These are phyloP conservation scores for Termitomyces eurrhizus DNA, from an alignment of 768 basidiomycete genomes.

Conservation along the genomic window DNA sequence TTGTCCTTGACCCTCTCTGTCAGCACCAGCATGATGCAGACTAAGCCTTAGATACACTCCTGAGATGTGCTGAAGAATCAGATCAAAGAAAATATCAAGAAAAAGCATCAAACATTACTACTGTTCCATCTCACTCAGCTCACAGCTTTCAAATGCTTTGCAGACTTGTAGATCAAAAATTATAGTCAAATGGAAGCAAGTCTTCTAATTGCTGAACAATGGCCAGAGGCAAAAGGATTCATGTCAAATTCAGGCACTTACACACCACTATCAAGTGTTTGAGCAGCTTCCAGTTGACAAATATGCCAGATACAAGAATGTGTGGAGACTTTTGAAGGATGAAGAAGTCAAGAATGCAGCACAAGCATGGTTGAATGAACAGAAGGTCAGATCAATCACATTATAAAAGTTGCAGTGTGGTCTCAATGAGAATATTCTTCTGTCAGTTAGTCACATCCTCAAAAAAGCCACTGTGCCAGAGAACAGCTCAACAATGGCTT, in stretches of 20 bases:
- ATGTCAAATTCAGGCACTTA: no score
- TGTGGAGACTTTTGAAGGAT: neutral
- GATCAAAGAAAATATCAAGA: constrained; percentile 20
- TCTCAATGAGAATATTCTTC: constrained; percentile 27
- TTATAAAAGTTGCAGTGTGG: constrained; percentile 19
- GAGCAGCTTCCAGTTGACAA: constrained; percentile 1
- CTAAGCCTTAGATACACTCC: constrained; percentile 22
- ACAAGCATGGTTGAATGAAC: constrained; percentile 19
- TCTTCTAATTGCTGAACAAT: constrained; percentile 31
- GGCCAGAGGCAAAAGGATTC: no score
- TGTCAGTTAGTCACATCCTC: constrained; percentile 22
- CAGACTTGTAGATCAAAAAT: constrained; percentile 30
- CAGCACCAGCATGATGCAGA: no score
- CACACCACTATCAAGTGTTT: no score
- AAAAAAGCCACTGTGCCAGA: constrained; percentile 21
- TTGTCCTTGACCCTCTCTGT: no score
- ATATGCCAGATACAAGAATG: neutral
- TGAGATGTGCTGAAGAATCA: constrained; percentile 9
- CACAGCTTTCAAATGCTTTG: no score
- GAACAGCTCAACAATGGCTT: constrained; percentile 37
- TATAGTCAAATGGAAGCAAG: constrained; percentile 24
- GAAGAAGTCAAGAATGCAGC: neutral
- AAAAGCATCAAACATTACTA: constrained; percentile 15
- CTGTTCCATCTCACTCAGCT: constrained; percentile 28
- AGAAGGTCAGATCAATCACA: constrained; percentile 26